A percentile compares a stretch with the other conserved stretches of the same genome.
These are phyloP conservation scores for Corymbia calophylla DNA, from an alignment of 441 rosid species.

Conservation along the genomic window DNA sequence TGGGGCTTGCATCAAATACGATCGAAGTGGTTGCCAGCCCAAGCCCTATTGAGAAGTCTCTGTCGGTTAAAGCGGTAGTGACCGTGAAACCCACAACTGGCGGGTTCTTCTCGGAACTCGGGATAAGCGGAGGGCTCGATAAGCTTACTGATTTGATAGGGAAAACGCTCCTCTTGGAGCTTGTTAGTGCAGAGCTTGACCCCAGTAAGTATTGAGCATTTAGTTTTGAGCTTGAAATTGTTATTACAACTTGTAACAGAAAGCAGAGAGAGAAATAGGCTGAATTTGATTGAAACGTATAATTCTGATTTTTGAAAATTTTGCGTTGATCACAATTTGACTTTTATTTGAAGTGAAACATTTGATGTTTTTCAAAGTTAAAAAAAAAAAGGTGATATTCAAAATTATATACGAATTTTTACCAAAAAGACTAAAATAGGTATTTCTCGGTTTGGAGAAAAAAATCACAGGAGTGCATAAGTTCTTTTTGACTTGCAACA, in stretches of 20 bases:
- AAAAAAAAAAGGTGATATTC: background rate
- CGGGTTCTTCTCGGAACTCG: background rate
- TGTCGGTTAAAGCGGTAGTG: background rate
- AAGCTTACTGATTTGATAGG: background rate
- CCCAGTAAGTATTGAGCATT: background rate
- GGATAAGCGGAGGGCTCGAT: background rate
- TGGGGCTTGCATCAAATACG: background rate
- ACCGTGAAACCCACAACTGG: background rate
- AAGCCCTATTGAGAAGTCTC: background rate
- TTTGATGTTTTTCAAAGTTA: background rate
- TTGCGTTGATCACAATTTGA: background rate
- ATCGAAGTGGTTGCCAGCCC: constrained; percentile 6
- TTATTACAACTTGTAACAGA: background rate
- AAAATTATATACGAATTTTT: background rate
- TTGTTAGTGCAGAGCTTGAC: constrained; percentile 6
- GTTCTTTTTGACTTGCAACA: background rate
- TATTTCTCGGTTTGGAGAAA: background rate
- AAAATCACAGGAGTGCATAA: background rate
- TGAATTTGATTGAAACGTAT: background rate
- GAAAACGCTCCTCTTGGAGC: background rate
- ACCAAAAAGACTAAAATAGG: background rate
- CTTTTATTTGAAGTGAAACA: background rate
- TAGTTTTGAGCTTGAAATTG: background rate
- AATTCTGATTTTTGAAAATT: background rate
- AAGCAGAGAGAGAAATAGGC: background rate